Evolutionary conservation across 495 filamentous ascomycete genomes (phyloP), one percentile per base, ranked within the genome.

Genomic region (Ramalina intermedia): DNA sequence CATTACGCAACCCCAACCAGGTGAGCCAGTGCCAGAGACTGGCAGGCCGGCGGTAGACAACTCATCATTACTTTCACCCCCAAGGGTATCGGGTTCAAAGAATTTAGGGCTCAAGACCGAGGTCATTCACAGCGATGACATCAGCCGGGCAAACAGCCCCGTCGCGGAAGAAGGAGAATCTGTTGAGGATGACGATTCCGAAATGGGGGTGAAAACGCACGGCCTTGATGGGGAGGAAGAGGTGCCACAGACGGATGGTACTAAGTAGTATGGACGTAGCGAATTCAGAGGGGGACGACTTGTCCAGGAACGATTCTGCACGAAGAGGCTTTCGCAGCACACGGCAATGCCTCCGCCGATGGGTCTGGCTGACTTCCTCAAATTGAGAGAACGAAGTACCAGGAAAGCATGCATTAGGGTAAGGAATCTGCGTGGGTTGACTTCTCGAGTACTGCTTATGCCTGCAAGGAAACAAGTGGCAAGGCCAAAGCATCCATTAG

Each of bases 31-130:
- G 18, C 73, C 72, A 3, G 81, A 90, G 66, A 75, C 71, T 62
- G 54, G 60, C 27, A 66, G 84, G 6, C 79, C 86, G 2, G 80
- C 90, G 56, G 89, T 84, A 85, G 75, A 75, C 46, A 76, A 79
- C 0, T 47, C 33, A n/a, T 47, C 44, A 66, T 46, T 42, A 35
- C 71, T 43, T 49, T 61, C 6, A 64, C 68, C 37, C 60, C 69
- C 6, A 65, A 70, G n/a, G 58, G 58, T 2, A 58, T 70, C 1
- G 66, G 72, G 13, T 14, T 6, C n/a, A 6, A 82, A 76, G 60
- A 71, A 78, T 41, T 61, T 91, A 9, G 86, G 85, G 0, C 56
- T 91, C 23, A 65, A 83, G 23, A 72, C 72, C 24, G 69, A 76
- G 46, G 78, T 69, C 4, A 72, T 75, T 12, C 69, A 72, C 6